Evolutionary conservation across 768 basidiomycete genomes (phyloP), one percentile per base, ranked within the genome.

Genomic region (Pilatotrama ljubarskyi): DNA sequence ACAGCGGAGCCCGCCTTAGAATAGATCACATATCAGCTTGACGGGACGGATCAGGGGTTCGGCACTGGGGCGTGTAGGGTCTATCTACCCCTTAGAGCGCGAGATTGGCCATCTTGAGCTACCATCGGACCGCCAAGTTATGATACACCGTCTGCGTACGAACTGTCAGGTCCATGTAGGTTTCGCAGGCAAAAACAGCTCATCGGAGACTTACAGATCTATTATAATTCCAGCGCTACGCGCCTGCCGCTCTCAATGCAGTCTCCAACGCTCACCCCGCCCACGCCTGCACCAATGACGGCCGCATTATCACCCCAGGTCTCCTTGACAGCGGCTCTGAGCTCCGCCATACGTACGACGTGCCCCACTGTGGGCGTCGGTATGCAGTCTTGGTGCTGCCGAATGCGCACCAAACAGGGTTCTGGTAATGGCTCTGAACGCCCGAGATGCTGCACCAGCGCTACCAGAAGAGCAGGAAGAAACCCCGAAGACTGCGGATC

Each of bases 221-320:
- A 60, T 56, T 54, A 60, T 56, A 67, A 63, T 2, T 59, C 68
- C 47, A 49, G 22, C 5, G 72, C 72, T 0, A 59, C 87, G 20
- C 72, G 76, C 70, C 86, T 83, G 14, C 89, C 94, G 5, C 84
- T 84, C 66, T 86, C 84, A 11, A 95, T 80, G 70, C 93, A 95
- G 68, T 96, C 94, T 8, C 86, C 87, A 1, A 95, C 82, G 65
- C 94, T 94, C 2, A 94, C 90, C 2, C 94, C 94, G 0, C 85
- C 85, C 32, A 93, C 88, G 1, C 92, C 91, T 11, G 91, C 90
- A n/a, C 95, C 95, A 7, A 90, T 74, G 2, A 94, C 78, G 54
- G 85, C 84, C 69, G 94, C 63, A 48, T 64, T 69, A 64, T 73
- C 75, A 17, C 59, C 70, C 80, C 84, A 85, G 66, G 58, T 70